Percentiles rank a stretch among this genome's conserved stretches.
Conservation (phyloP, 805 yeast species). For the Wickerhamiella shivajii region DNA sequence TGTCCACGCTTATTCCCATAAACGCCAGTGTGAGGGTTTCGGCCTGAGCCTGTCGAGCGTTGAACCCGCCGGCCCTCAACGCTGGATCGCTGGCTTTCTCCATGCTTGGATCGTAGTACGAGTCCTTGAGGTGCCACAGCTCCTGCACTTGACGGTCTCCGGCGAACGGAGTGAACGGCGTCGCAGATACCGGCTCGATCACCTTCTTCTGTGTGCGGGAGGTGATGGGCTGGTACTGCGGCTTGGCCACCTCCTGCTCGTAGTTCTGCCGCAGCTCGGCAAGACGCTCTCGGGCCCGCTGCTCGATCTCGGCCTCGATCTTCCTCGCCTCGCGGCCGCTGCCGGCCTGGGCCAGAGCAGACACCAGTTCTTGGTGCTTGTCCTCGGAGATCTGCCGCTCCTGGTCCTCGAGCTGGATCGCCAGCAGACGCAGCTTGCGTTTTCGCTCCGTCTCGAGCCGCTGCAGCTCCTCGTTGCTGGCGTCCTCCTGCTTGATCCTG, state of each 20-base stretch:
- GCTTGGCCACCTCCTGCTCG: slow-evolving; percentile 27
- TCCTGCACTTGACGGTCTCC: slow-evolving; percentile 60
- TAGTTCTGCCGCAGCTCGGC: slow-evolving; percentile 49
- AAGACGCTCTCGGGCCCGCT: slow-evolving; percentile 44
- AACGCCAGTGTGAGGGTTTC: slow-evolving; percentile 80
- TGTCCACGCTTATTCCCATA: slow-evolving; percentile 71
- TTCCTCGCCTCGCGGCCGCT: slow-evolving; percentile 31
- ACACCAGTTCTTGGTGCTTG: slow-evolving; percentile 42
- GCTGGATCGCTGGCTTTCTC: slow-evolving; percentile 38
- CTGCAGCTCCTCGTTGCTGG: slow-evolving; percentile 45
- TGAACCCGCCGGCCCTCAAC: slow-evolving; percentile 77
- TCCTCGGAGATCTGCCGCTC: slow-evolving; percentile 29
- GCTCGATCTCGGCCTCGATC: slow-evolving; percentile 38
- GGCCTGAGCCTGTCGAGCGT: slow-evolving; percentile 50
- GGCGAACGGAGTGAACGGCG: slow-evolving; percentile 87
- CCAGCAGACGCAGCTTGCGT: slow-evolving; percentile 34
- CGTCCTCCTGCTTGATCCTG: slow-evolving; percentile 55
- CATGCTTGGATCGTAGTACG: slow-evolving; percentile 53
- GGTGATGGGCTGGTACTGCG: slow-evolving; percentile 23
- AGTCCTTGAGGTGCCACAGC: slow-evolving; percentile 34
- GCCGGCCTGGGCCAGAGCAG: slow-evolving; percentile 32
- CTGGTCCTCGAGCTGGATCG: slow-evolving; percentile 48
- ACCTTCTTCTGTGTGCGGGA: slow-evolving; percentile 15
- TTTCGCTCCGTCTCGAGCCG: slow-evolving; percentile 58
- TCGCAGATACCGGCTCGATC: slow-evolving; percentile 11